Evolutionary conservation across 331 rosid species (phyloP).

Genomic region (Malus hybrid): DNA sequence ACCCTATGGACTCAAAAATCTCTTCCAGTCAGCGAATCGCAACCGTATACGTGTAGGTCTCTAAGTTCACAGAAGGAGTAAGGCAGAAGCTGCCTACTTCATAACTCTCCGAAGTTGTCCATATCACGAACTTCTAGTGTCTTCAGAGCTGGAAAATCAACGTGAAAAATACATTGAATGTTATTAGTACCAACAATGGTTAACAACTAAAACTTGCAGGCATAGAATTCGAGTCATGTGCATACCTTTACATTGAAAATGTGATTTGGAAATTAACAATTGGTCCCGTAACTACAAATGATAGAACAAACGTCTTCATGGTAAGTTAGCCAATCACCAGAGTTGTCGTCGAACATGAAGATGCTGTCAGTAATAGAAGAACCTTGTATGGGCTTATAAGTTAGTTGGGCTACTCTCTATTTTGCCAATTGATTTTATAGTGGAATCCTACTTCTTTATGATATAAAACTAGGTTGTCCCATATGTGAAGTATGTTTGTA

Average conservation of each 20-base stretch:
- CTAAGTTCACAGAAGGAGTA: constrained; percentile 9
- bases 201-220: neutral
- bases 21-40: neutral
- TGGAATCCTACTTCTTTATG: no score
- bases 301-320: neutral
- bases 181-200: neutral
- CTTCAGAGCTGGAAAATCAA: neutral
- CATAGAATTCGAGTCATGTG: neutral
- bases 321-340: neutral
- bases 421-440: no score
- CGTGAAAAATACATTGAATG: neutral
- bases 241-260: neutral
- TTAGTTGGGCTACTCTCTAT: no score
- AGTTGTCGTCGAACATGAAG: neutral
- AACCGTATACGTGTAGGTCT: neutral
- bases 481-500: no score
- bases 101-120: neutral
- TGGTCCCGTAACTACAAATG: neutral
- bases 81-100: neutral
- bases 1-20: constrained; percentile 12
- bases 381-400: no score
- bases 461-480: no score
- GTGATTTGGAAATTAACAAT: neutral
- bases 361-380: no score
- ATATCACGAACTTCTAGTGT: neutral